Evolutionary conservation across 768 basidiomycete species (phyloP).

Genomic region (Tulasnella sp.): DNA sequence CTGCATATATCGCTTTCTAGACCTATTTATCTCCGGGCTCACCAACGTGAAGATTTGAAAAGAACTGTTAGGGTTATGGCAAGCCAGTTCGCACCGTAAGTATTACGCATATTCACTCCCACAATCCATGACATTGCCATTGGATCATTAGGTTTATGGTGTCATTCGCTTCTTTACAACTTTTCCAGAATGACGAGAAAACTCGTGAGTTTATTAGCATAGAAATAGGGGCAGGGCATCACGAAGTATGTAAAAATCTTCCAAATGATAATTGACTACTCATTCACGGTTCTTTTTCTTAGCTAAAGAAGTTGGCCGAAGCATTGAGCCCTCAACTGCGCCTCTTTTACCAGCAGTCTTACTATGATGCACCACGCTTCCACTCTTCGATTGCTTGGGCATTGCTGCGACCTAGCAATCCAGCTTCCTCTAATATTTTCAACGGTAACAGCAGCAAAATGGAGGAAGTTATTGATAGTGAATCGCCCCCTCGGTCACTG

Average conservation of each 20-base stretch:
- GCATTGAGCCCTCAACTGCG: constrained; percentile 46
- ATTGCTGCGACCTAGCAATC: constrained; percentile 34
- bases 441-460: too few relatives aligned
- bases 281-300: constrained; percentile 12
- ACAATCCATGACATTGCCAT: constrained; percentile 4
- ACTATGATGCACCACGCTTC: constrained; percentile 70
- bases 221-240: constrained; percentile 74
- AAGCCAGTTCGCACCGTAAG: constrained; percentile 36
- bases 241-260: constrained; percentile 37
- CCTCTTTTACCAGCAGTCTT: constrained; percentile 56
- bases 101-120: background rate
- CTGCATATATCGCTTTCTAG: constrained; percentile 80
- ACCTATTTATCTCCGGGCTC: constrained; percentile 62
- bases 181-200: constrained; percentile 64
- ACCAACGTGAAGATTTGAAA: constrained; percentile 66
- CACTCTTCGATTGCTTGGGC: constrained; percentile 88
- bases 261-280: background rate
- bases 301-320: constrained; percentile 49
- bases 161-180: constrained; percentile 60
- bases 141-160: constrained; percentile 42
- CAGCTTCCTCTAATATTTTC: too few relatives aligned
- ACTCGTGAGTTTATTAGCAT: constrained; percentile 70
- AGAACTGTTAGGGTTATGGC: constrained; percentile 44
- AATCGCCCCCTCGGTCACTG: too few relatives aligned
- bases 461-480: too few relatives aligned